Base-by-base conservation (phyloP, 805 yeast genomes). In the Scheffersomyces lignosus region DNA sequence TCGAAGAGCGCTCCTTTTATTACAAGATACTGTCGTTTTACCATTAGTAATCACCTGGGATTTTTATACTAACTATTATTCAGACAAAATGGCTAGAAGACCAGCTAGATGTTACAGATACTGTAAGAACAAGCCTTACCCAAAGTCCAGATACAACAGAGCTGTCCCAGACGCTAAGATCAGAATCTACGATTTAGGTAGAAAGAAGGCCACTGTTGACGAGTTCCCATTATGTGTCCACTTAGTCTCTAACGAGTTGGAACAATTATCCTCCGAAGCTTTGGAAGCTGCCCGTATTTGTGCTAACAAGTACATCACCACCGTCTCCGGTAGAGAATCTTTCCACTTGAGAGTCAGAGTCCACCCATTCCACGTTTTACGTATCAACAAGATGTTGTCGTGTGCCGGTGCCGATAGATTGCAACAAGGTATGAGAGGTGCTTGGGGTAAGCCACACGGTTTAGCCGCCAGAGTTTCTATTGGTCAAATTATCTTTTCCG, bases 351-450 rank as follows among this genome's bases (percentile, higher is more conserved):
- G 99, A 81, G 88, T 93, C 75, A 90, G 99, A 81, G 98, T 90
- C 68, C 99, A 93, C 78, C 99, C 99, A 63, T 93, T 87, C 98
- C 99, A 93, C 83, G 99, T 93, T 60, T 83, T 93, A 75, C 86
- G 99, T 80, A 93, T 93, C 82, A 93, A 93, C 93, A 93, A 93
- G 88, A 93, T 93, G 99, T 89, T 93, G 96, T 93, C 99, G 70
- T 93, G 99, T 83, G 99, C 99, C 80, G 99, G 99, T 87, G 99
- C 99, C 73, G 99, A 93, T 91, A 89, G 99, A 87, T 84, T 93
- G 78, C 99, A 93, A 81, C 98, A 93, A 81, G 99, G 99, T 90
- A 93, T 93, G 99, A 91, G 99, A 88, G 95, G 95, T 83, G 99
- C 99, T 71, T 93, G 98, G 98, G 99, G 99, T 89, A 93, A 93